Evolutionary conservation across 306 rosid species (phyloP).

Genomic region (Albizia julibrissin): DNA sequence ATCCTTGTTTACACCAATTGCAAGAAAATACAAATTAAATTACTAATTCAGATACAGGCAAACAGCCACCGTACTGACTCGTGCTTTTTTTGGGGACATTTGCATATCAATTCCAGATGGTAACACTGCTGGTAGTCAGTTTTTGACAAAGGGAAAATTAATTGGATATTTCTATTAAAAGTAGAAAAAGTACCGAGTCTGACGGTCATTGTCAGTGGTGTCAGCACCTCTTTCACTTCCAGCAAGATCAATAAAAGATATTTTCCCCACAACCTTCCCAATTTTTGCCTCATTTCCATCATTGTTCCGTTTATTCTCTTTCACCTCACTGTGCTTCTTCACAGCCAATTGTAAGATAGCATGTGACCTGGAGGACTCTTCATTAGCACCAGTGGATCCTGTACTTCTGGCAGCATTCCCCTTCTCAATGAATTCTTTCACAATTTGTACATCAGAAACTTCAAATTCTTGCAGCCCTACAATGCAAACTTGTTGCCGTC

Average conservation of each 20-base stretch:
- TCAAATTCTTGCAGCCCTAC: slow-evolving; percentile 99
- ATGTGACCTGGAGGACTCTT: slow-evolving; percentile 98
- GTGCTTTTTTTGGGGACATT: background rate
- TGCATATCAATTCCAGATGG: slow-evolving; percentile 16
- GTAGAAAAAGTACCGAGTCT: slow-evolving; percentile 68
- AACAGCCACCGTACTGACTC: background rate
- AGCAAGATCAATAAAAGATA: slow-evolving; percentile 98
- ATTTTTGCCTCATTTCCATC: slow-evolving; percentile 80
- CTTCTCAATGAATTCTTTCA: slow-evolving; percentile 88
- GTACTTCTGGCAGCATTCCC: slow-evolving; percentile 97
- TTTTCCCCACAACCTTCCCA: slow-evolving; percentile 93
- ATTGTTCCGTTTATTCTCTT: slow-evolving; percentile 71
- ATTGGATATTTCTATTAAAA: background rate
- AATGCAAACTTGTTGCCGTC: slow-evolving; percentile 96
- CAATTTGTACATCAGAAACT: slow-evolving; percentile 93
- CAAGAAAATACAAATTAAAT: slow-evolving; percentile 21
- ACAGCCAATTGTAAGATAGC: slow-evolving; percentile 91
- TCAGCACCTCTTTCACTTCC: slow-evolving; percentile 99
- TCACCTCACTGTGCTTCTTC: slow-evolving; percentile 85
- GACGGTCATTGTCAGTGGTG: slow-evolving; percentile 99
- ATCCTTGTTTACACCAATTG: slow-evolving; percentile 17
- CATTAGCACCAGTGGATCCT: slow-evolving; percentile 99
- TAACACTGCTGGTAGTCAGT: slow-evolving; percentile 9
- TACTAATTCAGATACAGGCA: slow-evolving; percentile 3
- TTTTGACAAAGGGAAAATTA: background rate